phyloP scores from a whole-genome alignment of 371 early-diverging fungal species.

The Syncephalis fuscata region DNA sequence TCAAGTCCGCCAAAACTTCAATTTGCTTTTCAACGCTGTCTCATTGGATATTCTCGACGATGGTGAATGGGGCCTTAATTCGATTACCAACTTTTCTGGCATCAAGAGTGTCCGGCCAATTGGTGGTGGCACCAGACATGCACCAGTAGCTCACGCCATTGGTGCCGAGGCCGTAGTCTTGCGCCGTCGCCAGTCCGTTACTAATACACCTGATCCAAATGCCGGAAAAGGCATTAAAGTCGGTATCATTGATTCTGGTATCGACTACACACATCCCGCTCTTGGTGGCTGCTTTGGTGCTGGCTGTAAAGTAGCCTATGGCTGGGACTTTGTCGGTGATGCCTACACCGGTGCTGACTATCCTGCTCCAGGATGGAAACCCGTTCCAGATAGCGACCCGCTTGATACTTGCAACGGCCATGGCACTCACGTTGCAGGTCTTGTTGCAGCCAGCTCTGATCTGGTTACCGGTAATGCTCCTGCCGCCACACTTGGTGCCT shows the following conservation, averaged over 20 bases:
- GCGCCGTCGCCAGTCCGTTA: no score
- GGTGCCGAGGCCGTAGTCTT: no score
- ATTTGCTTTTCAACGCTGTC: no score
- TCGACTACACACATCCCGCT: constrained; percentile 31
- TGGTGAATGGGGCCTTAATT: no score
- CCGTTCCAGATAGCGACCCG: constrained; percentile 26
- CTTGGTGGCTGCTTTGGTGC: constrained; percentile 27
- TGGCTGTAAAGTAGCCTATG: constrained; percentile 17
- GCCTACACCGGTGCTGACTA: constrained; percentile 5
- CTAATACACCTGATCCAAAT: no score
- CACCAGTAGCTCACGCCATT: no score
- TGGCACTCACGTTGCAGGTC: constrained; percentile 43
- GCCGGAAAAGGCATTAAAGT: constrained; percentile 50
- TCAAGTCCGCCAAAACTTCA: no score
- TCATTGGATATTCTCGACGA: no score
- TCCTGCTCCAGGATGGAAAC: constrained; percentile 10
- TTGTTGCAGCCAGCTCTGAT: constrained; percentile 23
- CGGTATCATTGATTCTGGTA: constrained; percentile 30
- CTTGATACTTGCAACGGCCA: constrained; percentile 24
- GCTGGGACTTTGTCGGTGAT: constrained; percentile 24
- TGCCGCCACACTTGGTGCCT: constrained; percentile 31
- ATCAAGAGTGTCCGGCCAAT: no score
- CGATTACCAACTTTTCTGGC: no score
- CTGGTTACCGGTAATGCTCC: constrained; percentile 39
- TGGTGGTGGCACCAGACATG: no score